Evolutionary conservation across 2,329 filamentous ascomycete species (phyloP).

Genomic region (Fusarium liriodendri): DNA sequence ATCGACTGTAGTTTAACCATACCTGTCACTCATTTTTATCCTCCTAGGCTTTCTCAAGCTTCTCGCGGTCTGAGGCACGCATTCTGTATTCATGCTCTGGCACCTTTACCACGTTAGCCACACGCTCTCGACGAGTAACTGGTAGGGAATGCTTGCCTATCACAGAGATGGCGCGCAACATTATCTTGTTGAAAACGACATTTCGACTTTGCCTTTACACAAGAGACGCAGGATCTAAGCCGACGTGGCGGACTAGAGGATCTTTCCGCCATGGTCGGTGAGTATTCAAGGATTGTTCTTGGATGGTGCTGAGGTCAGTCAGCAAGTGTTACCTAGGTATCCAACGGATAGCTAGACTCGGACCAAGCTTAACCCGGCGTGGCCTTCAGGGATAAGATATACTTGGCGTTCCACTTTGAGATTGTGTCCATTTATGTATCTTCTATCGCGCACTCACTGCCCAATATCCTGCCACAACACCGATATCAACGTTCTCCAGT

Average conservation of each 20-base stretch:
- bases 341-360: background rate
- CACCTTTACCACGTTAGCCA: constrained; percentile 32
- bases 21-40: constrained; percentile 44
- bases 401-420: background rate
- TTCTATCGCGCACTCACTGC: background rate
- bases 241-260: constrained; percentile 44
- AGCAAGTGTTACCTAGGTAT: background rate
- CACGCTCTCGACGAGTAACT: background rate
- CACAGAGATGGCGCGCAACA: constrained; percentile 39
- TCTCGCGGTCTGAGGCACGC: constrained; percentile 44
- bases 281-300: background rate
- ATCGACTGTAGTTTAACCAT: background rate
- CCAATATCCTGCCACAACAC: background rate
- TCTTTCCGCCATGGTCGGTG: constrained; percentile 24
- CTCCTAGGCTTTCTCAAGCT: constrained; percentile 48
- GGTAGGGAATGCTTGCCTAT: constrained; percentile 35
- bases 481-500: background rate
- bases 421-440: background rate
- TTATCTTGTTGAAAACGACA: constrained; percentile 44
- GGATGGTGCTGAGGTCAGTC: background rate
- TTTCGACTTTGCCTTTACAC: constrained; percentile 43
- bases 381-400: background rate
- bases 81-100: constrained; percentile 43
- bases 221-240: constrained; percentile 46
- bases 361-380: background rate